These are phyloP conservation scores for Pecoramyces ruminantium DNA, from an alignment of 192 early-diverging fungal species.

Conservation along the genomic window DNA sequence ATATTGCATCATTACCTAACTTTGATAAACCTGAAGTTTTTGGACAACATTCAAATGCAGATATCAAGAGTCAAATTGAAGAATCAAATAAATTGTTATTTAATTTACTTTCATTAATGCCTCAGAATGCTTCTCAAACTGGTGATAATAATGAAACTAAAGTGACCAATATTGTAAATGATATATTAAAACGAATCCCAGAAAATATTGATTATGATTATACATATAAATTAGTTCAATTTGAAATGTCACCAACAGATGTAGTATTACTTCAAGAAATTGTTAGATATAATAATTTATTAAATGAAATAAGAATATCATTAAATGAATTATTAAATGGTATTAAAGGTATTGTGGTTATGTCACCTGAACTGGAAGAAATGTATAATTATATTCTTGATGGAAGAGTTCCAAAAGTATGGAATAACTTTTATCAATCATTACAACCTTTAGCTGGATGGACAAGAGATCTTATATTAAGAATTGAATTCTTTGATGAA, in stretches of 20 bases:
- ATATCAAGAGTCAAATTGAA: slow-evolving; percentile 38
- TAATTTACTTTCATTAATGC: slow-evolving; percentile 29
- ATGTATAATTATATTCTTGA: slow-evolving; percentile 27
- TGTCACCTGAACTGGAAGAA: slow-evolving; percentile 42
- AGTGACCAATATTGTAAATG: slow-evolving; percentile 19
- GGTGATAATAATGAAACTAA: slow-evolving; percentile 32
- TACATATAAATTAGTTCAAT: slow-evolving; percentile 24
- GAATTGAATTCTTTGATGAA: slow-evolving; percentile 37
- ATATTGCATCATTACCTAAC: slow-evolving; percentile 24
- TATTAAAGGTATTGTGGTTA: slow-evolving; percentile 41
- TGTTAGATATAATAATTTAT: slow-evolving; percentile 26
- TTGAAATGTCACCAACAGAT: slow-evolving; percentile 28
- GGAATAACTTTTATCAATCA: slow-evolving; percentile 29
- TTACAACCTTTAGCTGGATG: slow-evolving; percentile 18
- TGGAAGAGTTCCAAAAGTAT: slow-evolving; percentile 34
- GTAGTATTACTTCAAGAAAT: slow-evolving; percentile 43
- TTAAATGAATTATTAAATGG: slow-evolving; percentile 34
- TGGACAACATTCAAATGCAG: slow-evolving; percentile 48
- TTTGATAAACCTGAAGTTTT: slow-evolving; percentile 45
- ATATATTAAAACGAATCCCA: slow-evolving; percentile 26
- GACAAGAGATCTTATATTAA: slow-evolving; percentile 16
- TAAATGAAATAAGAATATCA: slow-evolving; percentile 21
- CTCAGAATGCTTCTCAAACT: slow-evolving; percentile 19
- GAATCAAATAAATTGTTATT: slow-evolving; percentile 29
- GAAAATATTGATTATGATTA: slow-evolving; percentile 30